A percentile compares a stretch with the other conserved stretches of the same genome.
Evolutionary conservation across 1,284 basidiomycete genomes (phyloP).

Genomic region (Taiwanofungus camphoratus): DNA sequence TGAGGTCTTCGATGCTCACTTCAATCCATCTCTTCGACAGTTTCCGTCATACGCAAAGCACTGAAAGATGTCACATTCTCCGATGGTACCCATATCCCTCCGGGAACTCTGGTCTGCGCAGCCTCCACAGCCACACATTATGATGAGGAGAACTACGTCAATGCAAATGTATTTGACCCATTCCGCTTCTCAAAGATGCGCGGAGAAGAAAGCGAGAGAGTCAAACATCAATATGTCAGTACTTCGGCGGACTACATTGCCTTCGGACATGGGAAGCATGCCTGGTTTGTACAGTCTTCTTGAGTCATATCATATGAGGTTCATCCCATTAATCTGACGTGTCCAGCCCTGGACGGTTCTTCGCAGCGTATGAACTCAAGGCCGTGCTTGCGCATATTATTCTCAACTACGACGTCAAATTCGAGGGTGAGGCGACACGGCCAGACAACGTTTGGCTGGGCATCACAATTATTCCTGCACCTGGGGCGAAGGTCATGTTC

Average conservation of each 20-base stretch:
- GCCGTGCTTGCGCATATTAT: conserved; percentile 38
- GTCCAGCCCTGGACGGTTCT: conserved; percentile 39
- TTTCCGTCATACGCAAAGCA: conserved; percentile 20
- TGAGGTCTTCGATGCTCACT: too few relatives aligned
- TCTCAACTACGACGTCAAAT: conserved; percentile 41
- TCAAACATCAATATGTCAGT: conserved; percentile 25
- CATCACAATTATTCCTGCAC: conserved; percentile 9
- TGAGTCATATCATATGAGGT: neutral
- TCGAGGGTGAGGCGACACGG: conserved; percentile 24
- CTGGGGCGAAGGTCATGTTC: conserved; percentile 15
- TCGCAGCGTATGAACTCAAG: conserved; percentile 42
- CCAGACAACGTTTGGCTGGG: conserved; percentile 16
- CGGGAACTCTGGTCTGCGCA: conserved; percentile 36
- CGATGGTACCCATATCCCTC: conserved; percentile 38
- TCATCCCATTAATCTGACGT: neutral
- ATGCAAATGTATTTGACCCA: conserved; percentile 35
- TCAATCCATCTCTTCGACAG: too few relatives aligned
- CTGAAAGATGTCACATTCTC: conserved; percentile 33
- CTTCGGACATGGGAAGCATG: conserved; percentile 27
- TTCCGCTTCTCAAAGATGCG: conserved; percentile 42
- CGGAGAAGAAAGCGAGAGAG: conserved; percentile 20
- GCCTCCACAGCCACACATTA: conserved; percentile 37
- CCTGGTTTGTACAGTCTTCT: conserved; percentile 19
- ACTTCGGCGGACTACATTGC: conserved; percentile 24
- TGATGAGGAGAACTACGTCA: conserved; percentile 35